Evolutionary conservation across 116 monocot genomes (phyloP).

Genomic region (Iris pallida): DNA sequence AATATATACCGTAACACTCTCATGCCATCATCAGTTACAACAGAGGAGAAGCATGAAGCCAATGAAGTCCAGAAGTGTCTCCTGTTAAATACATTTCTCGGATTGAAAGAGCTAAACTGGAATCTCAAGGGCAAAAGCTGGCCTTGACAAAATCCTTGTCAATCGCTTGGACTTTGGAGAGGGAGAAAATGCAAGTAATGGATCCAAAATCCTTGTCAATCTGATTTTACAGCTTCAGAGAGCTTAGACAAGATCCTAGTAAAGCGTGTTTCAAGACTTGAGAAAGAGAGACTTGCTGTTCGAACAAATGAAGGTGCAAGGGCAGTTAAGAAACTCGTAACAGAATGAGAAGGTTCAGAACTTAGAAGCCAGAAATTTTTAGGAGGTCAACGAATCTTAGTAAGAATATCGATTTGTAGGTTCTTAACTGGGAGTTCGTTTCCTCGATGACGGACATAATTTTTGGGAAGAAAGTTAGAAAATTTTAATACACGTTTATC

Average conservation of each 20-base stretch:
- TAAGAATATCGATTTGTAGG: too few relatives aligned
- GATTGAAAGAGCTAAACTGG: constrained; percentile 46
- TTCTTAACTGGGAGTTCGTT: too few relatives aligned
- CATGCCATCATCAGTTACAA: background rate
- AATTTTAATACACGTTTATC: too few relatives aligned
- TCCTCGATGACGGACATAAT: too few relatives aligned
- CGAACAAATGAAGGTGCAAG: background rate
- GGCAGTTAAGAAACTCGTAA: background rate
- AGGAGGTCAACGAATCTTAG: too few relatives aligned
- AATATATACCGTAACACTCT: constrained; percentile 23
- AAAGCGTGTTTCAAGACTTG: constrained; percentile 46
- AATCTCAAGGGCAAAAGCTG: constrained; percentile 18
- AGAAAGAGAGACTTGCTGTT: constrained; percentile 26
- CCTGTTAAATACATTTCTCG: constrained; percentile 27
- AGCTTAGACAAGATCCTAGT: constrained; percentile 51
- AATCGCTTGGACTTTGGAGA: constrained; percentile 49
- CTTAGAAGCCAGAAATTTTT: too few relatives aligned
- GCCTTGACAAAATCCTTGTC: constrained; percentile 51
- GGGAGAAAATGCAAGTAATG: constrained; percentile 40
- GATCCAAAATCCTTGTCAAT: constrained; percentile 12
- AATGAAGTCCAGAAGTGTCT: background rate
- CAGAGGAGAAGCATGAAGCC: constrained; percentile 1
- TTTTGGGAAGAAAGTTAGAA: too few relatives aligned
- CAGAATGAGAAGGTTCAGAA: constrained; percentile 14
- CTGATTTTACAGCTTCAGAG: constrained; percentile 12